These are phyloP conservation scores for Xerocomellus intermedius DNA, from an alignment of 768 basidiomycete species.

Conservation along the genomic window DNA sequence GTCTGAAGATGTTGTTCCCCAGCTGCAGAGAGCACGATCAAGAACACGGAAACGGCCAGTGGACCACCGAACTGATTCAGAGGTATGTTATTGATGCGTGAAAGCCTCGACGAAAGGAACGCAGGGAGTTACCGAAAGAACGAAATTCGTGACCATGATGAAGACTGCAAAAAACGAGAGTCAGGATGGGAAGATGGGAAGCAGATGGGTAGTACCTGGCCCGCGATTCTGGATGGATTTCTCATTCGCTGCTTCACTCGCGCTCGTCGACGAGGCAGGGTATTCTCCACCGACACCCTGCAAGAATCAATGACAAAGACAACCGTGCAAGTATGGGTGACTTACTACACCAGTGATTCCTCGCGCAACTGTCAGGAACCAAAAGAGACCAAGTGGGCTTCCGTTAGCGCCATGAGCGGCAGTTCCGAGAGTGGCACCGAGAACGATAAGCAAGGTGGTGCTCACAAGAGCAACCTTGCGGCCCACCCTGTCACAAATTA, in stretches of 20 bases:
- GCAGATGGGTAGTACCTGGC: slow-evolving; percentile 40
- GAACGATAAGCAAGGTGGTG: slow-evolving; percentile 66
- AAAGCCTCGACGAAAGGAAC: not conserved
- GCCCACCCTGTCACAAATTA: slow-evolving; percentile 73
- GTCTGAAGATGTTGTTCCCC: slow-evolving; percentile 59
- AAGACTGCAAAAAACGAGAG: slow-evolving; percentile 43
- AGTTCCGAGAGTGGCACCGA: slow-evolving; percentile 67
- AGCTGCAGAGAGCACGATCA: slow-evolving; percentile 66
- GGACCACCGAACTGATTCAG: slow-evolving; percentile 58
- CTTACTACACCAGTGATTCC: slow-evolving; percentile 67
- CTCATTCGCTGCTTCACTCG: slow-evolving; percentile 74
- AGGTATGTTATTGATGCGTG: not conserved
- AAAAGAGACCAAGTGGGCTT: slow-evolving; percentile 59
- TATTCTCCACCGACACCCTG: slow-evolving; percentile 79
- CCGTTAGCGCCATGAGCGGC: slow-evolving; percentile 63
- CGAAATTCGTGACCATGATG: slow-evolving; percentile 75
- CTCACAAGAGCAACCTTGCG: slow-evolving; percentile 70
- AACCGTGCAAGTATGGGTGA: not conserved
- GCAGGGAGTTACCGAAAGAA: slow-evolving; percentile 48
- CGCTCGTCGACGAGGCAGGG: slow-evolving; percentile 67
- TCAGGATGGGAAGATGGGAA: not conserved
- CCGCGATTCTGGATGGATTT: slow-evolving; percentile 58
- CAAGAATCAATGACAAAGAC: slow-evolving; percentile 1
- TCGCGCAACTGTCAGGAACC: slow-evolving; percentile 71
- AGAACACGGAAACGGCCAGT: slow-evolving; percentile 61